Conservation (phyloP, 2,329 filamentous ascomycete genomes). For the Claviceps quebecensis region DNA sequence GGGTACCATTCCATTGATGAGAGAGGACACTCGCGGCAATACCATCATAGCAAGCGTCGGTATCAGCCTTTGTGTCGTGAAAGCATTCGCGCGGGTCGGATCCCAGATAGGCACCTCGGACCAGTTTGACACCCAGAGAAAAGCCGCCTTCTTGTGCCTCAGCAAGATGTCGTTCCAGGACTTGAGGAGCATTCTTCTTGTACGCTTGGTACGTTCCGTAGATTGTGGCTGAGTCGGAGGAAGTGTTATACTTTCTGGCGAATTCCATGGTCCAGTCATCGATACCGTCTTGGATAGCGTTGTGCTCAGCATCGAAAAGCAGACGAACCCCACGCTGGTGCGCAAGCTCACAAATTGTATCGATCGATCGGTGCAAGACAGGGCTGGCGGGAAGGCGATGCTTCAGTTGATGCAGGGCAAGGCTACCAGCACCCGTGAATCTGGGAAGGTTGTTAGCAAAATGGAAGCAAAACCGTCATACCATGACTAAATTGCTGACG, state of each 20-base stretch:
- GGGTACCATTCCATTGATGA: slow-evolving; percentile 27
- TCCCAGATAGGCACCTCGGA: slow-evolving; percentile 60
- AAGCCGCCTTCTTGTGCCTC: slow-evolving; percentile 45
- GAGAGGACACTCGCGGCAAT: slow-evolving; percentile 54
- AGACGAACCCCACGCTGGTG: slow-evolving; percentile 55
- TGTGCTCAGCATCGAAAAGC: slow-evolving; percentile 78
- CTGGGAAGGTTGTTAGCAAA: slow-evolving; percentile 16
- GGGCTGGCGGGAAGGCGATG: slow-evolving; percentile 48
- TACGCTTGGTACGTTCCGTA: slow-evolving; percentile 75
- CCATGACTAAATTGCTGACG: neutral
- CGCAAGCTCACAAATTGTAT: slow-evolving; percentile 61
- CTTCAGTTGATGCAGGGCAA: slow-evolving; percentile 54
- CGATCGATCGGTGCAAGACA: slow-evolving; percentile 54
- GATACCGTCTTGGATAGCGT: slow-evolving; percentile 63
- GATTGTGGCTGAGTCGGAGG: slow-evolving; percentile 50
- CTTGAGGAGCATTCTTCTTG: slow-evolving; percentile 46
- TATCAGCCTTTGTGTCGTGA: slow-evolving; percentile 57
- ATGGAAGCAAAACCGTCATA: neutral
- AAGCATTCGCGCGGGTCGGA: slow-evolving; percentile 57
- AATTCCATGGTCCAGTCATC: slow-evolving; percentile 68
- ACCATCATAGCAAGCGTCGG: slow-evolving; percentile 58
- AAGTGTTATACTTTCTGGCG: slow-evolving; percentile 61
- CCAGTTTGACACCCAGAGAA: slow-evolving; percentile 59
- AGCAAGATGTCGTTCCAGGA: slow-evolving; percentile 45
- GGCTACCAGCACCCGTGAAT: slow-evolving; percentile 69